Base-by-base conservation (phyloP, 2,329 filamentous ascomycete species). In the Purpureocillium takamizusanense region DNA sequence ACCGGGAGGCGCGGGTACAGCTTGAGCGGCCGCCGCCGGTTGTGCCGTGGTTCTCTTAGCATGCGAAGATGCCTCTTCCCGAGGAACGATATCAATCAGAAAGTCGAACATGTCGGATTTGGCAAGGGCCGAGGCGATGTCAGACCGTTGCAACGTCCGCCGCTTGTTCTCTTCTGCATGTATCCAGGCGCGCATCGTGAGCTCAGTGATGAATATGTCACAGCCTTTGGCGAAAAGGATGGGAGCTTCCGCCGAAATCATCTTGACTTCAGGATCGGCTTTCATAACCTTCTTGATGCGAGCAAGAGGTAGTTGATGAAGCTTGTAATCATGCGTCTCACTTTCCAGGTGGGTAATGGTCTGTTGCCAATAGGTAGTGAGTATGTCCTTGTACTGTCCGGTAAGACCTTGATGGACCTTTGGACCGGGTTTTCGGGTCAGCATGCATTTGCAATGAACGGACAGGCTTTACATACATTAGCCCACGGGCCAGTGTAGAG, bases 41-140 rank as follows among this genome's bases (percentile, higher is more conserved):
- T 78, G 71, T 7, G 74, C 68, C 32, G 70, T 67, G 32, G 80
- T 72, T 47, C 89, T 74, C 67, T 95, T 95, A 31, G 88, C 78
- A 57, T 89, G 87, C 16, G 83, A 80, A 9, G 85, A 76, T 28
- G 90, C 88, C 61, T 98, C 92, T 61, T 98, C 92, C 37, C 92
- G 82, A 4, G 92, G 92, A 6, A 98, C 92, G 45, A 98, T 98
- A 57, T 98, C 92, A 59, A 98, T 98, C 42, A 98, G 72, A 65
- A 98, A 98, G 66, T 98, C 92, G 61, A 98, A 98, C 92, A 98
- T 98, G 67, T 98, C 92, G 16, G 88, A 95, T 66, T 98, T 98
- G 43, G 87, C 85, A 17, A 98, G 72, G 12, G 92, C 92, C 10
- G 88, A 94, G 16, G 92, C 92, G 58, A 98, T 98, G 56, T 98